Conservation (phyloP, 78 protist genomes). For the slime mould (Dictyostelium discoideum) region DNA sequence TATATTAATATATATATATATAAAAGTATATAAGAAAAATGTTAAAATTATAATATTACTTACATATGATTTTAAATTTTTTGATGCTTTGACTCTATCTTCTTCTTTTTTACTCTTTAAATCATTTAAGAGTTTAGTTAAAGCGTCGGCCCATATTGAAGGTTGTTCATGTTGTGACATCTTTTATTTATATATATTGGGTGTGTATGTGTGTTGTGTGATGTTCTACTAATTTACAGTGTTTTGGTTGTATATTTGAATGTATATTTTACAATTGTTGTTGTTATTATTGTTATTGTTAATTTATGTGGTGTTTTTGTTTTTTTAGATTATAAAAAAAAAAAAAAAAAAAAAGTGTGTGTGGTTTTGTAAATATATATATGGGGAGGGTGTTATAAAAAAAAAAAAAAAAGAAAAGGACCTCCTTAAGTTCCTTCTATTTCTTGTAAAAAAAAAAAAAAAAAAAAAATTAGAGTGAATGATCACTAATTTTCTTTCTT, state of each 20-base stretch:
- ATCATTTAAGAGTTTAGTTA: constrained; percentile 36
- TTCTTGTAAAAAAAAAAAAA: too few relatives aligned
- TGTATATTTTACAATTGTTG: neutral
- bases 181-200: neutral
- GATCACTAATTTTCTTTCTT: neutral
- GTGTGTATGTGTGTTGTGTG: neutral
- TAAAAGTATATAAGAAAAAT: too few relatives aligned
- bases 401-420: neutral
- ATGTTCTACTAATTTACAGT: neutral
- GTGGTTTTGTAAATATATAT: too few relatives aligned
- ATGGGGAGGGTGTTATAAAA: neutral
- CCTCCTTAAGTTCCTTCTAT: neutral
- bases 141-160: constrained; percentile 65
- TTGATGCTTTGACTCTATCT: constrained; percentile 50
- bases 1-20: neutral
- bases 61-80: constrained; percentile 65
- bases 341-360: neutral
- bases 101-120: constrained; percentile 72
- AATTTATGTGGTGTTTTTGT: neutral
- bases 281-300: too few relatives aligned
- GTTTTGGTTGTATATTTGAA: neutral
- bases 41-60: neutral
- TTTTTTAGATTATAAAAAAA: neutral
- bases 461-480: neutral
- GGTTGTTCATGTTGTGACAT: constrained; percentile 15